Evolutionary conservation across 169 alveolate species (phyloP).

Genomic region (Plasmodium vivax): DNA sequence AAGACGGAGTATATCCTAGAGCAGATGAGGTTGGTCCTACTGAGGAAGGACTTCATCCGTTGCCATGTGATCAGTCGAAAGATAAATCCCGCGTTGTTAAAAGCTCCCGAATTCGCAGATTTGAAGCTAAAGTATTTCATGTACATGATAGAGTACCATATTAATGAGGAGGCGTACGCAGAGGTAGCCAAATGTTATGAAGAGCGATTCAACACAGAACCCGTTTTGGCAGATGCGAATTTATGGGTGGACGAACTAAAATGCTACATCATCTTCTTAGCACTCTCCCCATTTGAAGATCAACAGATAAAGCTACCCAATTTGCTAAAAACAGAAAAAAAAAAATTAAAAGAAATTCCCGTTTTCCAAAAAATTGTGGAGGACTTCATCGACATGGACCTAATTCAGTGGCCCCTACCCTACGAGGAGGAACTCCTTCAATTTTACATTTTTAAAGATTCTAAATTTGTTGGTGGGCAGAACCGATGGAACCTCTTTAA

Average conservation of each 20-base stretch:
- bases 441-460: conserved; percentile 46
- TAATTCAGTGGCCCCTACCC: conserved; percentile 76
- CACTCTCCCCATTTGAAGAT: conserved; percentile 53
- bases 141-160: conserved; percentile 83
- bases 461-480: conserved; percentile 61
- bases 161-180: conserved; percentile 76
- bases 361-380: conserved; percentile 63
- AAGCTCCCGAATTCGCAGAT: conserved; percentile 72
- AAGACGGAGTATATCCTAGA: conserved; percentile 81
- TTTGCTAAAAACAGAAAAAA: conserved; percentile 57
- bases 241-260: conserved; percentile 58
- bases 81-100: conserved; percentile 78
- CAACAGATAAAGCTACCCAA: conserved; percentile 56
- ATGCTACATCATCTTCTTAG: conserved; percentile 55
- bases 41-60: conserved; percentile 82
- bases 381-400: conserved; percentile 78
- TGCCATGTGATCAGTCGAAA: conserved; percentile 82
- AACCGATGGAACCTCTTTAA: conserved; percentile 71
- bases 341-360: conserved; percentile 77
- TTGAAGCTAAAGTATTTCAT: conserved; percentile 76
- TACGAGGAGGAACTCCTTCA: conserved; percentile 67
- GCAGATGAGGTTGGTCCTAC: conserved; percentile 82
- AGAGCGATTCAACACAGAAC: conserved; percentile 46
- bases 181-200: conserved; percentile 79
- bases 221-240: conserved; percentile 17